These are phyloP conservation scores for Phytophthora nicotianae DNA, from an alignment of 352 stramenopile species.

Conservation along the genomic window DNA sequence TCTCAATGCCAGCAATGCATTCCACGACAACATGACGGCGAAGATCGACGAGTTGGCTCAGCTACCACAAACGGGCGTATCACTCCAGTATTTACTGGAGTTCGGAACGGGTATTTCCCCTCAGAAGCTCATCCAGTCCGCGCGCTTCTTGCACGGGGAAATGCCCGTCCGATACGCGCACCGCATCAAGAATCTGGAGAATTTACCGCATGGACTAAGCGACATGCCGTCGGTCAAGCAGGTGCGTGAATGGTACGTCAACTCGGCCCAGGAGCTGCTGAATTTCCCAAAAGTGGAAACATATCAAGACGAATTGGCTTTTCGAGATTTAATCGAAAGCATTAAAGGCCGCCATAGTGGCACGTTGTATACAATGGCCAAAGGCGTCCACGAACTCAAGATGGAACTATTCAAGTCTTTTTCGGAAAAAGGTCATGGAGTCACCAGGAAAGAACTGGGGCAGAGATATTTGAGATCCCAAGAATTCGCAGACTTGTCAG, in stretches of 20 bases:
- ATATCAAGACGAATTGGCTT: constrained; percentile 90
- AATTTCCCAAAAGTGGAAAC: constrained; percentile 85
- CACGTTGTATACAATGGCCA: constrained; percentile 99
- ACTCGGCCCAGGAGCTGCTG: constrained; percentile 95
- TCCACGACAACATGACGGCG: constrained; percentile 56
- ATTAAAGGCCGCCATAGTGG: constrained; percentile 98
- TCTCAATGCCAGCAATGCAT: constrained; percentile 11
- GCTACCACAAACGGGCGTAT: constrained; percentile 86
- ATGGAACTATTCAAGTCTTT: constrained; percentile 84
- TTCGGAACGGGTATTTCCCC: constrained; percentile 84
- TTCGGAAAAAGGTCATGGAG: constrained; percentile 43
- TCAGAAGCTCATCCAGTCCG: constrained; percentile 91
- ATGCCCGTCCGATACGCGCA: constrained; percentile 98
- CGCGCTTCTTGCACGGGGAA: constrained; percentile 97
- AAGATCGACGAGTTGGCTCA: constrained; percentile 74
- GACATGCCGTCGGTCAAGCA: constrained; percentile 94
- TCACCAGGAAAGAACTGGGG: constrained; percentile 56
- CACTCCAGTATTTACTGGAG: constrained; percentile 88
- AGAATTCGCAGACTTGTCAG: constrained; percentile 90
- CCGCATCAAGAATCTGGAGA: constrained; percentile 94
- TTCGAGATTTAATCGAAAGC: constrained; percentile 94
- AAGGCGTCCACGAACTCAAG: constrained; percentile 97
- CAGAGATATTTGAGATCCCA: constrained; percentile 77
- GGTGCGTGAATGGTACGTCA: constrained; percentile 97
- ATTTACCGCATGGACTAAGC: constrained; percentile 94